Base-by-base conservation (phyloP, 768 basidiomycete genomes). In the Mycena galericulata region DNA sequence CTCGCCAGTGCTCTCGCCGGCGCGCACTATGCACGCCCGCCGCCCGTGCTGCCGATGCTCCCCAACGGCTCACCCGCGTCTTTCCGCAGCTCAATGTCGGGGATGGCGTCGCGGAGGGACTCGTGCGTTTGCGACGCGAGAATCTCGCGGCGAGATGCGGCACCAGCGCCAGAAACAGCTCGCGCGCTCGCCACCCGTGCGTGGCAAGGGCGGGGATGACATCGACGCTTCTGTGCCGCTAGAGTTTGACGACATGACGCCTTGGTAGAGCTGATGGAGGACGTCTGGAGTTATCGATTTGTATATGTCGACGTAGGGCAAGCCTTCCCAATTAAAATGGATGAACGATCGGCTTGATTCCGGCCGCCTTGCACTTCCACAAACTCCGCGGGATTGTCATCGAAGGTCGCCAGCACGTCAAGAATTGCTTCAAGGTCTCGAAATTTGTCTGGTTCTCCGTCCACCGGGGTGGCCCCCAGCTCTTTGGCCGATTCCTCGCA, bases 1-100 rank as follows among this genome's bases (percentile, higher is more conserved):
- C 83, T 96, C 27, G 89, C 91, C 1, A 89, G 86, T 0, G 94
- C 95, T 0, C 87, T 97, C 65, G 75, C 88, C 1, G 88, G 86
- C 1, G 87, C 86, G 12, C 82, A 95, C 34, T 88, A 88, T 61
- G 77, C 83, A 26, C 81, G 76, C 20, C 74, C 80, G 22, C 76
- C 79, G 34, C 81, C 83, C 0, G 84, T 88, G 34, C 84, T 96
- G 2, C 95, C 95, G 0, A 93, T 94, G 88, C 84, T 92, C 40
- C 95, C 94, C 0, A 96, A 96, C 83, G 78, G 82, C 18, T 72
- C 80, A 6, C 80, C 82, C 4, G 80, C 81, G 57, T 80, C 81
- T 4, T 82, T 85, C 62, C 78, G 82, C 22, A 84, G 83, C 55
- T 78, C 89, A 6, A 89, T 92, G 9, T 88, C 43, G 84, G 82